These are phyloP conservation scores for Apiospora kogelbergensis DNA, from an alignment of 2,329 filamentous ascomycete genomes.

Conservation along the genomic window DNA sequence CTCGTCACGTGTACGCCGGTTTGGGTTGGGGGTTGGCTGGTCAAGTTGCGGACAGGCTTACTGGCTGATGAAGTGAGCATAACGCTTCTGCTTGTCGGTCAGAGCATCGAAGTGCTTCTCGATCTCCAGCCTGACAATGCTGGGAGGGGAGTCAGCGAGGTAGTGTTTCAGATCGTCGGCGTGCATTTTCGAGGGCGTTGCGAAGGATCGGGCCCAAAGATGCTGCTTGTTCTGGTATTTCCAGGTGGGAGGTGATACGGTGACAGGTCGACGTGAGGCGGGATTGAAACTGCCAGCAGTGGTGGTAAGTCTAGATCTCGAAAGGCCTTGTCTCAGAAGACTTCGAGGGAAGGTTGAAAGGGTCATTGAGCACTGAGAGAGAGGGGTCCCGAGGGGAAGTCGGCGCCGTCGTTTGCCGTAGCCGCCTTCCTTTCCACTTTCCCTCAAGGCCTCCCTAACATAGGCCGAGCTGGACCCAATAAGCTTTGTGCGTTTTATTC, in stretches of 20 bases:
- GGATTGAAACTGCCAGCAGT: not conserved
- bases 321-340: slow-evolving; percentile 2
- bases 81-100: slow-evolving; percentile 76
- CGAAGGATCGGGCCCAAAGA: slow-evolving; percentile 3
- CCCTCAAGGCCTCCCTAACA: not conserved
- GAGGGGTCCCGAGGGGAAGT: not conserved
- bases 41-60: slow-evolving; percentile 34
- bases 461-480: not conserved
- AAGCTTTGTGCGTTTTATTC: slow-evolving; percentile 1
- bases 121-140: slow-evolving; percentile 83
- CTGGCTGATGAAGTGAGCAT: slow-evolving; percentile 87
- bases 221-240: not conserved
- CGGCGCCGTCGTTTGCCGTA: slow-evolving; percentile 6
- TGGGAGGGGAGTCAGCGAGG: slow-evolving; percentile 86
- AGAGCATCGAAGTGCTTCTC: slow-evolving; percentile 88
- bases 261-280: not conserved
- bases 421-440: slow-evolving; percentile 1
- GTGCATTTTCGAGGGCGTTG: slow-evolving; percentile 47
- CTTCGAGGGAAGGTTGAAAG: not conserved
- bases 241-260: not conserved
- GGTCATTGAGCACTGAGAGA: not conserved
- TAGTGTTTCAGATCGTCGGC: slow-evolving; percentile 70
- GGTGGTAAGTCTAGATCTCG: slow-evolving; percentile 4
- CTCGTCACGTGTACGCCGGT: not conserved
- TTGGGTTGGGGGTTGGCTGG: not conserved